phyloP scores from a whole-genome alignment of 2,329 filamentous ascomycete species.

The Colletotrichum caudatum region DNA sequence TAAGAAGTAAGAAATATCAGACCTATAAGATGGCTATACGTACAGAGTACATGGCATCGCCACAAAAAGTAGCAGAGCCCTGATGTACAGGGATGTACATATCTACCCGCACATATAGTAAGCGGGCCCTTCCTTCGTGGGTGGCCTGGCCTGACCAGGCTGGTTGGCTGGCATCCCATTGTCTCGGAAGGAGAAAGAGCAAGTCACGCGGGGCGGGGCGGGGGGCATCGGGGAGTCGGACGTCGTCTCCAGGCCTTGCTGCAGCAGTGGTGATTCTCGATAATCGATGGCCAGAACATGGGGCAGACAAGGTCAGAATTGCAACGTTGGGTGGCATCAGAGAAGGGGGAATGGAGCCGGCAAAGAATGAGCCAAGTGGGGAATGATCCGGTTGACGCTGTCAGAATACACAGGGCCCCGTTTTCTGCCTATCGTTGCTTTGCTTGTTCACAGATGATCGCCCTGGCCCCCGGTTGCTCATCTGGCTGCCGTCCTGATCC shows the following conservation, averaged over 20 bases:
- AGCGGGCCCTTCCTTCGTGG: background rate
- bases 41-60: background rate
- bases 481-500: conserved; percentile 13
- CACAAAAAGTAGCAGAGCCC: background rate
- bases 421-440: conserved; percentile 24
- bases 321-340: background rate
- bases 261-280: conserved; percentile 7
- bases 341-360: background rate
- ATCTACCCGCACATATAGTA: background rate
- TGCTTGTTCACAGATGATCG: background rate
- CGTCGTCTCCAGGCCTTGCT: background rate
- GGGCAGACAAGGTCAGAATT: background rate
- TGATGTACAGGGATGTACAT: background rate
- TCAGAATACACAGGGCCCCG: background rate
- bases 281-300: background rate
- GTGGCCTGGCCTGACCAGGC: background rate
- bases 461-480: conserved; percentile 15
- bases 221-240: background rate
- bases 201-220: background rate
- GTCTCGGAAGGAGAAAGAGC: background rate
- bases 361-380: conserved; percentile 16
- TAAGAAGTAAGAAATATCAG: background rate
- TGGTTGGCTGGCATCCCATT: background rate
- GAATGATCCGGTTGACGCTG: conserved; percentile 28
- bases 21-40: background rate